Percentiles rank a stretch among this genome's conserved stretches.
These are phyloP conservation scores for Pseudoscleropodium purum DNA, from an alignment of 225 moss, liverwort and hornwort genomes.

Conservation along the genomic window DNA sequence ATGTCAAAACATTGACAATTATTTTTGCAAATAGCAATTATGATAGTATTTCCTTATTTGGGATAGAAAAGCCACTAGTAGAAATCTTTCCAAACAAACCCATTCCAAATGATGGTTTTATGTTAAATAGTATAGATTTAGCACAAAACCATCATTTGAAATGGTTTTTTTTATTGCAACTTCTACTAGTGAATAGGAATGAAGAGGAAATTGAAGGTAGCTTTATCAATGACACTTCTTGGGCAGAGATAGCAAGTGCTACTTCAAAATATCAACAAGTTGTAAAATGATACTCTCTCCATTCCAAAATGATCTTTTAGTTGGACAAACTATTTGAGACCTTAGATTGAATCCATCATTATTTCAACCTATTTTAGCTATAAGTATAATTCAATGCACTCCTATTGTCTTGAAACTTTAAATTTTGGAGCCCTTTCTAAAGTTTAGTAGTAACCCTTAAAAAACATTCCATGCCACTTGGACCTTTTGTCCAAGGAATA, in stretches of 20 bases:
- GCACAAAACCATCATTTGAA: accelerated
- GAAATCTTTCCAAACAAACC: accelerated
- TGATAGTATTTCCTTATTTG: accelerated
- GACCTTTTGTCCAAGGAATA: accelerated
- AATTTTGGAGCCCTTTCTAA: background rate
- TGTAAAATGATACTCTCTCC: background rate
- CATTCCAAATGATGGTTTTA: background rate
- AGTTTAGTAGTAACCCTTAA: background rate
- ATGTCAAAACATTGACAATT: background rate
- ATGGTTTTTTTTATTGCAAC: accelerated
- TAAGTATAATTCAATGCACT: background rate
- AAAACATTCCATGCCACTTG: background rate
- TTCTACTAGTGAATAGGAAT: background rate
- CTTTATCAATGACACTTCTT: background rate
- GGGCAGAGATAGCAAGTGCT: accelerated
- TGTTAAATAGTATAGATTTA: accelerated
- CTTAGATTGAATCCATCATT: background rate
- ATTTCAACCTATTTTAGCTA: accelerated
- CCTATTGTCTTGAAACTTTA: background rate
- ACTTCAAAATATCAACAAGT: background rate
- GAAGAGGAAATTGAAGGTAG: background rate
- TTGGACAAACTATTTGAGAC: accelerated
- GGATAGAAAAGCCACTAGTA: accelerated
- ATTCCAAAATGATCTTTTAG: accelerated
- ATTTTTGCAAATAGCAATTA: background rate